phyloP scores from a whole-genome alignment of 2,329 filamentous ascomycete genomes.

The Lomentospora prolificans region DNA sequence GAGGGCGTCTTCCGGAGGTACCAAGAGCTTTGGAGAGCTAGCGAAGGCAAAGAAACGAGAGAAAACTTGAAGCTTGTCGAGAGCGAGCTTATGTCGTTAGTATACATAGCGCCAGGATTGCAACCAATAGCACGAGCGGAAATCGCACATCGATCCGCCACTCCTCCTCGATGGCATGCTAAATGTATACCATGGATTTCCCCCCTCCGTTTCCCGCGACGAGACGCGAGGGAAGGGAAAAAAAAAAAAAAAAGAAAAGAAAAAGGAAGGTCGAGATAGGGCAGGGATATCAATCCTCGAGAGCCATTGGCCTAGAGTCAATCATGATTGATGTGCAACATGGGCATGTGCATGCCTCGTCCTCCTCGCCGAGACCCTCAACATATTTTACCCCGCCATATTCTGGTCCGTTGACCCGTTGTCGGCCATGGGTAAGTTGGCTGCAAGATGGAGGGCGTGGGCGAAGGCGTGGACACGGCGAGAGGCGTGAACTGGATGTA shows the following conservation, averaged over 20 bases:
- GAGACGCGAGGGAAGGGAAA: neutral
- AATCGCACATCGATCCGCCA: neutral
- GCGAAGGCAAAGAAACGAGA: neutral
- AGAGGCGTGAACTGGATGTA: neutral
- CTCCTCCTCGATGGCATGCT: neutral
- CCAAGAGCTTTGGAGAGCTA: neutral
- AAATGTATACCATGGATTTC: too few relatives aligned
- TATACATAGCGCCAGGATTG: neutral
- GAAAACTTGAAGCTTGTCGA: neutral
- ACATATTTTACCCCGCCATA: conserved; percentile 3
- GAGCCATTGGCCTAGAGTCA: neutral
- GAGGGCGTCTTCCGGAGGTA: too few relatives aligned
- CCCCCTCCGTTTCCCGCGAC: neutral
- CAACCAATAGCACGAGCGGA: neutral
- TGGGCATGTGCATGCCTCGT: neutral
- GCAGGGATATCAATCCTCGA: neutral
- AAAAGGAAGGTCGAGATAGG: neutral
- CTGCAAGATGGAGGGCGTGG: neutral
- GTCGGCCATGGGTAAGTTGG: neutral
- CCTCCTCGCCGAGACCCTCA: neutral
- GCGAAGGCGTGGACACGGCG: neutral
- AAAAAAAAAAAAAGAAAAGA: neutral
- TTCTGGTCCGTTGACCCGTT: neutral
- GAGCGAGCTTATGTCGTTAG: neutral
- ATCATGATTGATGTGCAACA: neutral